A percentile compares a stretch with the other conserved stretches of the same genome.
Conservation (phyloP, 352 stramenopile genomes). For the Pythium volutum region DNA sequence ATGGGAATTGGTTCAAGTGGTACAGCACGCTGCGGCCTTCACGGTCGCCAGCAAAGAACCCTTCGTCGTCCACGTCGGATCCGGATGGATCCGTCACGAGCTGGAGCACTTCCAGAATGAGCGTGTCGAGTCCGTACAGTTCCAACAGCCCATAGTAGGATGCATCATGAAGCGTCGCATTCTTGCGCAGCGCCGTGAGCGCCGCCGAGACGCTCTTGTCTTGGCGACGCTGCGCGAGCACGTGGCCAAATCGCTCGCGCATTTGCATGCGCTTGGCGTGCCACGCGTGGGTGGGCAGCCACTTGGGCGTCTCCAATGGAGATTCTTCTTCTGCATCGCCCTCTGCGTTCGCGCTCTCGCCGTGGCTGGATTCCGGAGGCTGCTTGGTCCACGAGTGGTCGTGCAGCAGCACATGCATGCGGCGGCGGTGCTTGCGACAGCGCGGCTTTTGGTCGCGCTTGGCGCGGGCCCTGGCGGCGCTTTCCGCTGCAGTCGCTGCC, state of each 20-base stretch:
- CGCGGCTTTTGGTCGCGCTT: constrained; percentile 20
- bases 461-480: constrained; percentile 3
- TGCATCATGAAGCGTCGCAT: constrained; percentile 50
- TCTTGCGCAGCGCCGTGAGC: constrained; percentile 49
- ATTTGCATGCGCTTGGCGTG: constrained; percentile 80
- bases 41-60: constrained; percentile 45
- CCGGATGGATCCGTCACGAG: constrained; percentile 62
- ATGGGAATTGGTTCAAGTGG: constrained; percentile 49
- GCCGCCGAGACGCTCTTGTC: constrained; percentile 70
- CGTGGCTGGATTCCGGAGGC: neutral
- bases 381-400: constrained; percentile 31
- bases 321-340: neutral
- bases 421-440: constrained; percentile 62
- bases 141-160: constrained; percentile 72
- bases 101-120: constrained; percentile 59
- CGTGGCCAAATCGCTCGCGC: constrained; percentile 43
- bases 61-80: constrained; percentile 56
- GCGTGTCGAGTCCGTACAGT: constrained; percentile 50
- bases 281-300: constrained; percentile 69
- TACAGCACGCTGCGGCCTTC: constrained; percentile 59
- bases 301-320: constrained; percentile 24
- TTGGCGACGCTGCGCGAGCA: constrained; percentile 39
- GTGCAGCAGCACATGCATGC: constrained; percentile 43
- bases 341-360: neutral
- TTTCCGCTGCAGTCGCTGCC: neutral